phyloP scores from a whole-genome alignment of 192 early-diverging fungal species.

The Entrophospora sp. region DNA sequence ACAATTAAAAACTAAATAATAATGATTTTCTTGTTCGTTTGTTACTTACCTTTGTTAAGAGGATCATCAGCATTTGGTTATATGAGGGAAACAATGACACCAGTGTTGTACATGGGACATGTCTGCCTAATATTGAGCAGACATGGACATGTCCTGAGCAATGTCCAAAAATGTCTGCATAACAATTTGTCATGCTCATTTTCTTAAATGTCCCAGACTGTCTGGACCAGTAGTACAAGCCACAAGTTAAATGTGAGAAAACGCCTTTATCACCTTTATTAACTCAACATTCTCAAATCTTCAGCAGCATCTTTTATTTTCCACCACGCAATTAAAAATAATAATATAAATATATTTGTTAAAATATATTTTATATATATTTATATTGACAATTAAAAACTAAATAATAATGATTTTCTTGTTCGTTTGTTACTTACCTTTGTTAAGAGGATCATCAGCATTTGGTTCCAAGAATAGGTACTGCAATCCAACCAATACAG shows the following conservation, averaged over 20 bases:
- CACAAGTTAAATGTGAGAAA: too few relatives aligned
- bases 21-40: background rate
- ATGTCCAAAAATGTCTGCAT: too few relatives aligned
- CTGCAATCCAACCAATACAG: conserved; percentile 84
- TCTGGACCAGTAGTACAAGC: too few relatives aligned
- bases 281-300: too few relatives aligned
- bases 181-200: too few relatives aligned
- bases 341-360: background rate
- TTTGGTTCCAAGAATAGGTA: conserved; percentile 92
- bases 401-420: background rate
- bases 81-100: too few relatives aligned
- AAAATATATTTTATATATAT: background rate
- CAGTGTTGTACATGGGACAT: too few relatives aligned
- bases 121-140: too few relatives aligned
- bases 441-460: conserved; percentile 96
- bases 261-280: too few relatives aligned
- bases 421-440: conserved; percentile 39
- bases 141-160: too few relatives aligned
- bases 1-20: background rate
- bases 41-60: conserved; percentile 75
- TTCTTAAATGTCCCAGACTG: too few relatives aligned
- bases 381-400: background rate
- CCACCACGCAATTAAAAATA: too few relatives aligned
- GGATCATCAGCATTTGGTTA: conserved; percentile 97
- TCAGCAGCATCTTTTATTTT: conserved; percentile 88